Evolutionary conservation across 2,329 filamentous ascomycete species (phyloP).

Genomic region (Claviceps paspali): DNA sequence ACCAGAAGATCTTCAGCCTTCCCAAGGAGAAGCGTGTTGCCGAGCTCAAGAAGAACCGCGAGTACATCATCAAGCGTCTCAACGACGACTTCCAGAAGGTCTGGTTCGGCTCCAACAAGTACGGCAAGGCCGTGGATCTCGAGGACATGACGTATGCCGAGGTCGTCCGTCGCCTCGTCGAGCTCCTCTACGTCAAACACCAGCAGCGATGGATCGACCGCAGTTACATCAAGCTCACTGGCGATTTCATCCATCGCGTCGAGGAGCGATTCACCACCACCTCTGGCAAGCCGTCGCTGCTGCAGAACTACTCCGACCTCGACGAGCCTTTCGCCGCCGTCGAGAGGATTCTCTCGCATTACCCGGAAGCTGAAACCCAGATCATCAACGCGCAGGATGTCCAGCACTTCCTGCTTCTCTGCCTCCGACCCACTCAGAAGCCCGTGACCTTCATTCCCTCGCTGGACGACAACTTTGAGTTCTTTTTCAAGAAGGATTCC

Average conservation of each 20-base stretch:
- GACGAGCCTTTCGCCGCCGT: conserved; percentile 66
- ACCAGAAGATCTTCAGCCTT: conserved; percentile 91
- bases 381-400: conserved; percentile 98
- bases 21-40: conserved; percentile 87
- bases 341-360: conserved; percentile 63
- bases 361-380: conserved; percentile 75
- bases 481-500: conserved; percentile 99
- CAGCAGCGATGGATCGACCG: conserved; percentile 83
- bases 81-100: conserved; percentile 96
- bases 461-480: conserved; percentile 95
- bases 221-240: conserved; percentile 68
- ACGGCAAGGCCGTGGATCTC: conserved; percentile 67
- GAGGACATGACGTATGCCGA: conserved; percentile 94
- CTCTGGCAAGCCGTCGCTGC: conserved; percentile 57
- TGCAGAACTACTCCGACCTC: conserved; percentile 84
- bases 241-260: conserved; percentile 90
- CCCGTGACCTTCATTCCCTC: conserved; percentile 89
- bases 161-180: conserved; percentile 73
- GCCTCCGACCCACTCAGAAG: conserved; percentile 85
- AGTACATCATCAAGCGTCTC: conserved; percentile 88
- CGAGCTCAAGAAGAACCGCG: conserved; percentile 75
- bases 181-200: conserved; percentile 83
- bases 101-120: conserved; percentile 81
- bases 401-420: conserved; percentile 88
- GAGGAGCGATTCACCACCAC: conserved; percentile 85